Evolutionary conservation across 2,329 filamentous ascomycete genomes (phyloP), one percentile per base, ranked within the genome.

Genomic region (Sclerotinia glacialis): DNA sequence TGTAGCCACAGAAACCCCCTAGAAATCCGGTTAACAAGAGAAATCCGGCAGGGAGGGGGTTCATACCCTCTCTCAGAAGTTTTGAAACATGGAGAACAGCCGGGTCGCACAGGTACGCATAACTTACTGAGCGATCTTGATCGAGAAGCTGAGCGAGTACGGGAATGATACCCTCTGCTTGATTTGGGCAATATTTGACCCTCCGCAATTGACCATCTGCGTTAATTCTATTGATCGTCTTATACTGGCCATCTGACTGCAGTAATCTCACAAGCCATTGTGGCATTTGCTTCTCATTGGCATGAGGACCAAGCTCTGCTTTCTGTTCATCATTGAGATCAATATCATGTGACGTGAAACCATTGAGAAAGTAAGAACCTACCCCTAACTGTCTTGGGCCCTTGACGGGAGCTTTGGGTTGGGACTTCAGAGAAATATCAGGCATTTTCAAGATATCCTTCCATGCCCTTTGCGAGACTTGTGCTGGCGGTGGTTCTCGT

Each of bases 1-100:
- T 86, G 76, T 97, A 98, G 4, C 94, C 94, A 76, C 94, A 98
- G 76, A 98, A 98, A 7, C 92, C 91, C 28, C 93, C 93, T 86
- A 28, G 21, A 16, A 7, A 37, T 34, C 14, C 40, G 2, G 5
- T 65, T 37, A 12, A 44, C 34, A 50, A 69, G 50, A 68, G 62
- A 26, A 56, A 37, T 58, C 42, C 21, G 12, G n/a, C 2, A 26
- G 4, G 42, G 4, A 42, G 47, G 34, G n/a, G n/a, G 61, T n/a
- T 18, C 72, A 42, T 76, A 84, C 86, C 87, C 79, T 97, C 93
- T 68, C 81, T 83, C n/a, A 83, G 85, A 63, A 96, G 82, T 74
- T 96, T 96, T 62, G 90, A 91, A 34, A 98, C 83, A 74, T 97
- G 93, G 59, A 87, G 83, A 0, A 92, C 89, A 58, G 83, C 82